Percentiles rank a stretch among this genome's conserved stretches.
Evolutionary conservation across 1,139 yeast species (phyloP).

Genomic region (Arxiozyma bovina): DNA sequence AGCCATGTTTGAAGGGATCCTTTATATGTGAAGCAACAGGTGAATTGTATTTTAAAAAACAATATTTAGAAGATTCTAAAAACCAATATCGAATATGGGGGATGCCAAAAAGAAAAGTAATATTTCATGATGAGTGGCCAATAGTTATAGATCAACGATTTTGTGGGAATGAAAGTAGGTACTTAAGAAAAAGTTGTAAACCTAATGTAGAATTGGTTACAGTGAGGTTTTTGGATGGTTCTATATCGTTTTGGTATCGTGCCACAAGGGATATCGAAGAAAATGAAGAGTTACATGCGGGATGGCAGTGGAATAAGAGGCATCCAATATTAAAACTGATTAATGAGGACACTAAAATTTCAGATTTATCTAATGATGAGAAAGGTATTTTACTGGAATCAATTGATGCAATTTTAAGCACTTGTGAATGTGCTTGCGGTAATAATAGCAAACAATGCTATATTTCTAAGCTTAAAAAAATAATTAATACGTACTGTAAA

Average conservation of each 20-base stretch:
- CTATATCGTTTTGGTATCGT: conserved; percentile 47
- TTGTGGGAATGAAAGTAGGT: conserved; percentile 69
- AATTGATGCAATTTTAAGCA: conserved; percentile 51
- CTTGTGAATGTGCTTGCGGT: conserved; percentile 65
- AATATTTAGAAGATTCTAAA: conserved; percentile 53
- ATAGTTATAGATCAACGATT: conserved; percentile 70
- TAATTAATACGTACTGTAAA: conserved; percentile 22
- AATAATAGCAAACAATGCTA: conserved; percentile 43
- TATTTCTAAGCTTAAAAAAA: conserved; percentile 50
- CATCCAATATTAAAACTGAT: conserved; percentile 65
- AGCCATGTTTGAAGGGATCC: conserved; percentile 38
- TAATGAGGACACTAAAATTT: conserved; percentile 32
- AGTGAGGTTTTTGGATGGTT: conserved; percentile 37
- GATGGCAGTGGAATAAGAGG: conserved; percentile 80
- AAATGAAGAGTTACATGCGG: conserved; percentile 63
- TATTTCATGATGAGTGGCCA: conserved; percentile 44
- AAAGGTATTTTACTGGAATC: conserved; percentile 50
- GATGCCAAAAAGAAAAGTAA: conserved; percentile 71
- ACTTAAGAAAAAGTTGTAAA: conserved; percentile 65
- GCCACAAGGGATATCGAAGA: conserved; percentile 49
- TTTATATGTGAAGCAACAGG: conserved; percentile 63
- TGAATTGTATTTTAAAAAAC: conserved; percentile 55
- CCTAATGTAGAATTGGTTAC: conserved; percentile 66
- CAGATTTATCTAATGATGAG: conserved; percentile 39
- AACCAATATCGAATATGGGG: conserved; percentile 83